These are phyloP conservation scores for Oxytropis ochrocephala DNA, from an alignment of 306 rosid species.

Conservation along the genomic window DNA sequence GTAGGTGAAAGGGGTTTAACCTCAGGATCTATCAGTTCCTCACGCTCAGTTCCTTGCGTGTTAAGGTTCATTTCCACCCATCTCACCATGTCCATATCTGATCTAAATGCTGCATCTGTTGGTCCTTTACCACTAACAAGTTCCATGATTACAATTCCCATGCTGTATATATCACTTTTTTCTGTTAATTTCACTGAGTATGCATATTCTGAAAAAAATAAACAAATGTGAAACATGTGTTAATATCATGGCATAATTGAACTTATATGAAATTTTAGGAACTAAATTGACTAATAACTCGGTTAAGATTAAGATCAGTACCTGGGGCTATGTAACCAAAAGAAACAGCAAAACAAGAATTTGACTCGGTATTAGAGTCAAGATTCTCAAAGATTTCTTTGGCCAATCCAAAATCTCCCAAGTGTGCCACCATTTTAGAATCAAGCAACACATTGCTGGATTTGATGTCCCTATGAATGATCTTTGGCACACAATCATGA, in stretches of 20 bases:
- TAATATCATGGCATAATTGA: background rate
- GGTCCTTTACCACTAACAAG: slow-evolving; percentile 83
- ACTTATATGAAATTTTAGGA: background rate
- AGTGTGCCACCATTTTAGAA: slow-evolving; percentile 82
- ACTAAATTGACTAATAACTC: too few species aligned
- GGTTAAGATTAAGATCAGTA: slow-evolving; percentile 6
- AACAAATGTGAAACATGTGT: background rate
- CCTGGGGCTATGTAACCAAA: slow-evolving; percentile 97
- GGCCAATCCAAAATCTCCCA: slow-evolving; percentile 95
- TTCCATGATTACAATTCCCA: slow-evolving; percentile 91
- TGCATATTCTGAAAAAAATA: slow-evolving; percentile 57
- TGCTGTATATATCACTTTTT: slow-evolving; percentile 86
- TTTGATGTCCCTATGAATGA: slow-evolving; percentile 86
- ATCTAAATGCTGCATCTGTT: slow-evolving; percentile 53
- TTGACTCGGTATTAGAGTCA: slow-evolving; percentile 67
- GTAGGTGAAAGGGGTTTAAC: slow-evolving; percentile 47
- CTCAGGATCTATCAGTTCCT: slow-evolving; percentile 54
- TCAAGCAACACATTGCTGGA: slow-evolving; percentile 79
- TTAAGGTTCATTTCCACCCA: slow-evolving; percentile 66
- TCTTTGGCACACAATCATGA: slow-evolving; percentile 85
- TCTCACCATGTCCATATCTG: slow-evolving; percentile 81
- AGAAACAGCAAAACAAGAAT: slow-evolving; percentile 78
- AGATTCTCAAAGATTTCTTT: slow-evolving; percentile 49
- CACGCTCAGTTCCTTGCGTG: slow-evolving; percentile 30
- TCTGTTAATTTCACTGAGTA: slow-evolving; percentile 77